phyloP scores from a whole-genome alignment of 352 stramenopile species.

The Globisporangium sylvaticum region DNA sequence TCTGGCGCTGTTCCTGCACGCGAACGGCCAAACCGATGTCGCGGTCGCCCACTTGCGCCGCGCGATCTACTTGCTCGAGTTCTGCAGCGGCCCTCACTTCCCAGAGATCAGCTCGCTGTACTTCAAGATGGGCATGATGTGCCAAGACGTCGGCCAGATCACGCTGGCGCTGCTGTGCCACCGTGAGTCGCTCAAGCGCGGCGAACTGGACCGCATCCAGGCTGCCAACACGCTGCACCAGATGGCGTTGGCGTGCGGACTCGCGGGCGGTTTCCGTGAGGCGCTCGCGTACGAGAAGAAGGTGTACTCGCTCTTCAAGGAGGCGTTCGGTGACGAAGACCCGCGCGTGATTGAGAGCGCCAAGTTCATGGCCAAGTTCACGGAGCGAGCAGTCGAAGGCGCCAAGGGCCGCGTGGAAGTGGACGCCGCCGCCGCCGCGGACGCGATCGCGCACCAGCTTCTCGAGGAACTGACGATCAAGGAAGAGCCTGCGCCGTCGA shows the following conservation, averaged over 20 bases:
- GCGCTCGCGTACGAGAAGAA: constrained; percentile 89
- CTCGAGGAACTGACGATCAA: constrained; percentile 78
- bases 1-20: constrained; percentile 90
- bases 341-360: constrained; percentile 72
- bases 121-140: constrained; percentile 94
- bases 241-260: constrained; percentile 78
- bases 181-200: constrained; percentile 81
- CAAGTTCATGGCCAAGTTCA: constrained; percentile 86
- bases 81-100: constrained; percentile 88
- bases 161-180: constrained; percentile 86
- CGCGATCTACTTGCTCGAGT: constrained; percentile 91
- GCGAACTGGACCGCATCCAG: constrained; percentile 84
- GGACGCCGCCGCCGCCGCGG: constrained; percentile 67
- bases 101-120: constrained; percentile 89
- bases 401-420: constrained; percentile 77
- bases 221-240: constrained; percentile 85
- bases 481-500: constrained; percentile 32
- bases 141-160: constrained; percentile 88
- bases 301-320: constrained; percentile 78
- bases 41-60: constrained; percentile 89
- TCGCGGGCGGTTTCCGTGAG: constrained; percentile 80
- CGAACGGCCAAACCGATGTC: constrained; percentile 78
- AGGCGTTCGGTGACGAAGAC: constrained; percentile 79
- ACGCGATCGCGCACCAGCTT: constrained; percentile 74
- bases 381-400: constrained; percentile 83